Evolutionary conservation across 2,329 filamentous ascomycete species (phyloP).

Genomic region (Juglanconis oblonga): DNA sequence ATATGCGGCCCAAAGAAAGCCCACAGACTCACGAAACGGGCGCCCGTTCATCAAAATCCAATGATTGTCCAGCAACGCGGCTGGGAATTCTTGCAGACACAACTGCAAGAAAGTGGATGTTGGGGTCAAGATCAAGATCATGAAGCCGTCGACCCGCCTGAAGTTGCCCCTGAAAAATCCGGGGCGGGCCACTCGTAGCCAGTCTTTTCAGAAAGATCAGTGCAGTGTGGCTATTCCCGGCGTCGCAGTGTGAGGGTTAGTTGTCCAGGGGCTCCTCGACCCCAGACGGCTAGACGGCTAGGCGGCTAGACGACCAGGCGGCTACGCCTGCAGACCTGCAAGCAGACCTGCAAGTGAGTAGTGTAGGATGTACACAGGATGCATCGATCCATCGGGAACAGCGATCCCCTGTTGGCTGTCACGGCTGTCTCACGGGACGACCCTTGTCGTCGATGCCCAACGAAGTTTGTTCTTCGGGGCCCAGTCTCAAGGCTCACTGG

Average conservation of each 20-base stretch:
- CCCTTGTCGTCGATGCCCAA: slow-evolving; percentile 18
- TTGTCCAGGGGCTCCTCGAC: slow-evolving; percentile 8
- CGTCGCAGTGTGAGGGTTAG: not conserved
- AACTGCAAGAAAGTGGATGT: slow-evolving; percentile 7
- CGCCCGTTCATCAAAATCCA: not conserved
- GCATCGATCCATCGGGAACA: slow-evolving; percentile 12
- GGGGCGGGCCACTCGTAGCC: slow-evolving; percentile 6
- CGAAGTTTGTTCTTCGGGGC: slow-evolving; percentile 10
- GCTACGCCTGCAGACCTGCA: not conserved
- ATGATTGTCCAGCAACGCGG: not conserved
- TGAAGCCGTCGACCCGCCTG: not conserved
- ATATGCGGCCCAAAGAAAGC: not conserved
- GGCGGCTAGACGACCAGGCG: not conserved
- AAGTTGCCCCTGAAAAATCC: slow-evolving; percentile 7
- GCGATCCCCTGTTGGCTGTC: slow-evolving; percentile 17
- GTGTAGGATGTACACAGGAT: no score
- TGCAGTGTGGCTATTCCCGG: not conserved
- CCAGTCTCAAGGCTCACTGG: not conserved
- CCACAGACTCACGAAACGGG: not conserved
- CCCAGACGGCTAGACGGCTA: not conserved
- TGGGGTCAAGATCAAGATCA: not conserved
- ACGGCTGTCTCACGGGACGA: not conserved
- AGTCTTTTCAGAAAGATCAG: not conserved
- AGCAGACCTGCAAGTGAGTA: not conserved
- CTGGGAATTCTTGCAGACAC: not conserved